Evolutionary conservation across 2,329 filamentous ascomycete genomes (phyloP), one percentile per base, ranked within the genome.

Genomic region (Penicillium sp.): DNA sequence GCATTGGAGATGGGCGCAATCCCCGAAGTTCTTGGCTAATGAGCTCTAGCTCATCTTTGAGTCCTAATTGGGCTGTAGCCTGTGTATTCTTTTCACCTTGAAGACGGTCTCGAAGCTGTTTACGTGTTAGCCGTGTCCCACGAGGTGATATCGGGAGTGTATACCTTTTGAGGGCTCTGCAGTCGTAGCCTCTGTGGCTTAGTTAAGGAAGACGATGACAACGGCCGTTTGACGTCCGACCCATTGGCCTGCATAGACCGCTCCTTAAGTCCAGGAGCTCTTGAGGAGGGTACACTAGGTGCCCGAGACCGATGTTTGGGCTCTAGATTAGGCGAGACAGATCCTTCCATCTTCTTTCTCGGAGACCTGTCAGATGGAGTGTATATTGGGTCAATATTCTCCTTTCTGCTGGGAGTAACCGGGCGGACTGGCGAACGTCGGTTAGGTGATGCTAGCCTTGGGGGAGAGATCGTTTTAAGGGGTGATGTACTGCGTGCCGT

Each of bases 41-140:
- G 66, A 90, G 90, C 55, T 86, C 87, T 8, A 97, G 82, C 73
- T 97, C 93, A 5, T 87, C 86, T 74, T 90, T 87, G 15, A 97
- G 78, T 3, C 85, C 85, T 3, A 85, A 83, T 64, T 93, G 91
- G 0, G 89, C 88, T 8, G 88, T 87, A 5, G 88, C 86, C 17
- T 93, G 87, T 0, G 89, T 86, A 59, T 86, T 88, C 76, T 93
- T 92, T 75, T 97, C 93, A 52, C 87, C 89, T 70, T 94, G 90
- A 0, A 97, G 83, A 38, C 94, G 89, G 78, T 97, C 93, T 19
- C 93, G 90, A 48, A 89, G 79, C 76, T 81, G 52, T 47, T 52
- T 15, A 35, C 23, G 29, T 29, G 23, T 68, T 41, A 67, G 64
- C 21, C 7, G 15, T 26, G 15, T 17, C 13, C 19, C 19, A 15